These are phyloP conservation scores for Fusarium ambrosium DNA, from an alignment of 2,329 filamentous ascomycete species.

Conservation along the genomic window DNA sequence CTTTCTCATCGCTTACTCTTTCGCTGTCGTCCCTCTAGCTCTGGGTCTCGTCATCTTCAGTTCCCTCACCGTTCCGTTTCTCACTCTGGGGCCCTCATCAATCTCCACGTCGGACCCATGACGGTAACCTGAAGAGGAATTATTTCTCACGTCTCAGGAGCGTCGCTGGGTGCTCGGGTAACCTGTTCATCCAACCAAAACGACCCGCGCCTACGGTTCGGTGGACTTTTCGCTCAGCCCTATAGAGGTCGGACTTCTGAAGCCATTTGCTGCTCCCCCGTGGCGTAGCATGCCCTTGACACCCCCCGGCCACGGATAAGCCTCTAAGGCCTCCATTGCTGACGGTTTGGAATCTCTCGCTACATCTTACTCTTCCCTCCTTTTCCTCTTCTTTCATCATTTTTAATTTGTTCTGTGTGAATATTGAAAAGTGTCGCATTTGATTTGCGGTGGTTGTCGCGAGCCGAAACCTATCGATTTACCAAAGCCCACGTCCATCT, in stretches of 20 bases:
- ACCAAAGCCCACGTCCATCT: background rate
- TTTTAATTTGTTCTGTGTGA: constrained; percentile 11
- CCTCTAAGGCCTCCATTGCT: constrained; percentile 47
- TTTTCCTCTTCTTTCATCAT: constrained; percentile 20
- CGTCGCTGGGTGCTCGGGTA: constrained; percentile 22
- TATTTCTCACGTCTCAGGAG: constrained; percentile 33
- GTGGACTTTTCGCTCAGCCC: constrained; percentile 45
- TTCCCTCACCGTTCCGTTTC: constrained; percentile 23
- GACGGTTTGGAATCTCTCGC: constrained; percentile 35
- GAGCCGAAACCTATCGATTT: constrained; percentile 15
- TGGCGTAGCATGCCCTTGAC: constrained; percentile 46
- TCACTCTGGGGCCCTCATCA: constrained; percentile 9
- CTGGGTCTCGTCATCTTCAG: background rate
- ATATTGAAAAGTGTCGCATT: constrained; percentile 5
- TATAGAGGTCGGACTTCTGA: constrained; percentile 36
- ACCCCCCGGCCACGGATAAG: constrained; percentile 37
- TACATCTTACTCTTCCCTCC: constrained; percentile 26
- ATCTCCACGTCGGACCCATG: constrained; percentile 36
- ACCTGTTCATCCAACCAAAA: constrained; percentile 30
- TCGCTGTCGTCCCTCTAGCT: background rate
- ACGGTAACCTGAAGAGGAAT: constrained; percentile 30
- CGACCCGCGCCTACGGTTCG: constrained; percentile 24
- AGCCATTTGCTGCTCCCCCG: constrained; percentile 39
- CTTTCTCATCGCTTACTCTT: constrained; percentile 22
- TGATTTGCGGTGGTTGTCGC: constrained; percentile 7